A percentile compares a stretch with the other conserved stretches of the same genome.
Evolutionary conservation across 1,284 basidiomycete genomes (phyloP).

Genomic region (Apiotrichum montevideense): DNA sequence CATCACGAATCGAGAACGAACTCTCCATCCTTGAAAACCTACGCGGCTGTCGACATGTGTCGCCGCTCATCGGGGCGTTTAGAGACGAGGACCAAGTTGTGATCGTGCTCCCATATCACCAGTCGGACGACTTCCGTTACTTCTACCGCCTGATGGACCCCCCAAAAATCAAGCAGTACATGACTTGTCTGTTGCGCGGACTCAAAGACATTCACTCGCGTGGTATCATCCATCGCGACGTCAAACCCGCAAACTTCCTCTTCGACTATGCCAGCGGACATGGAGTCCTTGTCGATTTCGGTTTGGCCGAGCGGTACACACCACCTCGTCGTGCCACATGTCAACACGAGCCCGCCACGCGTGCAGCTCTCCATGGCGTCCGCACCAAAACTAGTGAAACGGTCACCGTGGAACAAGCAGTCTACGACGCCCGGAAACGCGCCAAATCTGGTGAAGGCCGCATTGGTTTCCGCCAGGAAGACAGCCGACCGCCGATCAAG

Average conservation of each 20-base stretch:
- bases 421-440: constrained; percentile 60
- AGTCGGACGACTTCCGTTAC: constrained; percentile 80
- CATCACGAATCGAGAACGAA: constrained; percentile 88
- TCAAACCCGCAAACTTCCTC: constrained; percentile 97
- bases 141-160: constrained; percentile 46
- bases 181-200: constrained; percentile 84
- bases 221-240: constrained; percentile 90
- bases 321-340: constrained; percentile 52
- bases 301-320: constrained; percentile 65
- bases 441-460: constrained; percentile 38
- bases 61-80: constrained; percentile 91
- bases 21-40: constrained; percentile 81
- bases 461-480: constrained; percentile 47
- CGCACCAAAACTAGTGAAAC: constrained; percentile 35
- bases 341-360: constrained; percentile 63
- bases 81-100: constrained; percentile 88
- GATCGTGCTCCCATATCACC: constrained; percentile 88
- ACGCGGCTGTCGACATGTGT: constrained; percentile 69
- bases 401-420: constrained; percentile 46
- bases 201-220: constrained; percentile 83
- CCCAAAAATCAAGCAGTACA: constrained; percentile 67
- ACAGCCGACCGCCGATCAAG: constrained; percentile 65
- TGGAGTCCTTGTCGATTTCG: constrained; percentile 92
- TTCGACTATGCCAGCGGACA: constrained; percentile 79
- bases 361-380: constrained; percentile 61